Evolutionary conservation across 495 filamentous ascomycete genomes (phyloP), one percentile per base, ranked within the genome.

Genomic region (Aspergillus ellipticus): DNA sequence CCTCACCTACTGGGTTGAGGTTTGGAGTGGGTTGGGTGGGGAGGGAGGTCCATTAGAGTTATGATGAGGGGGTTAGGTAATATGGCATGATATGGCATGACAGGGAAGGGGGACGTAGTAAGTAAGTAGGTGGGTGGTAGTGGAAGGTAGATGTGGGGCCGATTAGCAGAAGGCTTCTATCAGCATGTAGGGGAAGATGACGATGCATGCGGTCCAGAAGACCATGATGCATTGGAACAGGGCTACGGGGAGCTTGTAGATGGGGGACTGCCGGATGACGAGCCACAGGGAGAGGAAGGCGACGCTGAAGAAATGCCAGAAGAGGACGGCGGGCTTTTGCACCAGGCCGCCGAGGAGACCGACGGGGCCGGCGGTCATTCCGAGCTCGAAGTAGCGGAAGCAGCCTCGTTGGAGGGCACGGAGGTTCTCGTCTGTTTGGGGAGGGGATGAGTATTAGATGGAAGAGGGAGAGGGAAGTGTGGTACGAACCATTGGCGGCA

Each of bases 221-320:
- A 97, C 85, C 57, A 81, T 70, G 7, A 88, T 59, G 29, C 82
- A 82, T 61, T 82, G 77, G 56, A 85, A 62, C 4, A 89, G 54
- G 37, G 84, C 79, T 8, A 85, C 15, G 2, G 89, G 85, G 53
- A 86, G 68, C 57, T 76, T 79, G 66, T 80, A 79, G 15, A 88
- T 17, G 1, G 85, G 84, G 0, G 77, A 67, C 20, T 83, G 73
- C 19, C 68, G 58, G 58, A 84, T 78, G 56, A 90, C 78, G 28
- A 96, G 66, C 88, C 90, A 95, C 54, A 98, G 92, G 15, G 87
- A 85, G 51, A 95, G 80, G 60, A 97, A 82, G 1, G 94, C 94
- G 31, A 98, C 94, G 21, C 84, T 82, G 72, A 96, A 97, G 76
- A 98, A 98, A 72, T 98, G 93, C 64, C 84, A 88, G 62, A 95